phyloP scores from a whole-genome alignment of 2,329 filamentous ascomycete genomes.

The Ploettnerulaceae sp. region DNA sequence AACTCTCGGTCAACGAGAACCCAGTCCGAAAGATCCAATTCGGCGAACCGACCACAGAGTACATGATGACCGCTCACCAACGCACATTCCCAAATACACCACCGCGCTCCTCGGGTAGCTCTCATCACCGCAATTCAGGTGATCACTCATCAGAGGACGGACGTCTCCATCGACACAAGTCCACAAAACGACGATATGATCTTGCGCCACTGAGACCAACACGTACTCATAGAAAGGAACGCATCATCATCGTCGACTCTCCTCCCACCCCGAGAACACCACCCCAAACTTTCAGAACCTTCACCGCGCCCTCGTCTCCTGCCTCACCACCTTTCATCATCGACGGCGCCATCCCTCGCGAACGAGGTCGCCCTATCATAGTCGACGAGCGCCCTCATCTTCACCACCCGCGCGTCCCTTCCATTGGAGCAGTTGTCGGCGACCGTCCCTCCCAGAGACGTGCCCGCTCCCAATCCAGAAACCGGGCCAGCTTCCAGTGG shows the following conservation, averaged over 20 bases:
- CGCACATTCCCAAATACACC: constrained; percentile 26
- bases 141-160: constrained; percentile 26
- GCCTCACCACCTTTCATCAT: constrained; percentile 21
- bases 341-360: constrained; percentile 8
- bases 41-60: constrained; percentile 33
- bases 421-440: constrained; percentile 21
- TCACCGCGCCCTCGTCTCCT: constrained; percentile 35
- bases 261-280: constrained; percentile 44
- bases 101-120: constrained; percentile 23
- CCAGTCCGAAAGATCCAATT: constrained; percentile 37
- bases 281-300: constrained; percentile 40
- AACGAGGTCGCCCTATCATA: constrained; percentile 26
- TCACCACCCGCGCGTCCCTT: constrained; percentile 12
- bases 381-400: constrained; percentile 29
- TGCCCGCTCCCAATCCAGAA: constrained; percentile 13
- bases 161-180: constrained; percentile 37
- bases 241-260: constrained; percentile 42
- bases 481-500: constrained; percentile 12
- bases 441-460: constrained; percentile 2
- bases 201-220: constrained; percentile 23
- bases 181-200: constrained; percentile 33
- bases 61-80: constrained; percentile 36
- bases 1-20: constrained; percentile 40
- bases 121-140: constrained; percentile 33
- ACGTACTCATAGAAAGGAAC: constrained; percentile 37